Evolutionary conservation across 1,139 yeast species (phyloP).

Genomic region (Blastobotrys persicus): DNA sequence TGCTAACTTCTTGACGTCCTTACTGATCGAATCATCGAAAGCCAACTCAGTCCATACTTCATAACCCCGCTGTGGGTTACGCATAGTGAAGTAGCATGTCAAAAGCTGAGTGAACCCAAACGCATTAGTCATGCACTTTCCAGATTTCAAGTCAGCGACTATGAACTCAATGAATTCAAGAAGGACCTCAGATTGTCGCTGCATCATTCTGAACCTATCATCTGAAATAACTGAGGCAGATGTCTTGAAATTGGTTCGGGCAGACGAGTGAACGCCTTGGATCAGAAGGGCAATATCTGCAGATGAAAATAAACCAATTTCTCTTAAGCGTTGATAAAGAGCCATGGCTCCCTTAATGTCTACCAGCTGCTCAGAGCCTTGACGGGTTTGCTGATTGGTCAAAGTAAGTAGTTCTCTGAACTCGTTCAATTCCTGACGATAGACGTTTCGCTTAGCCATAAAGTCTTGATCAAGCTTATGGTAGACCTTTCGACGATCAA

Average conservation of each 20-base stretch:
- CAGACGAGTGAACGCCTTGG: conserved; percentile 31
- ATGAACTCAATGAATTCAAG: conserved; percentile 37
- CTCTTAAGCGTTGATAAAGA: conserved; percentile 27
- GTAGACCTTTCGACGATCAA: not conserved
- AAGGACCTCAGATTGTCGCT: conserved; percentile 27
- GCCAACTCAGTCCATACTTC: conserved; percentile 44
- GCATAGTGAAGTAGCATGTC: conserved; percentile 56
- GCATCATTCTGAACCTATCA: conserved; percentile 19
- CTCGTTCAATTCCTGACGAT: conserved; percentile 11
- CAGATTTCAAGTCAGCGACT: conserved; percentile 46
- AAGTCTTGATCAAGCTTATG: conserved; percentile 5
- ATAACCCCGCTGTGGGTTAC: conserved; percentile 51
- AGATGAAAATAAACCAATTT: conserved; percentile 24
- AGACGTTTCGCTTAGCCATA: conserved; percentile 9
- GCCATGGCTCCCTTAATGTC: conserved; percentile 31
- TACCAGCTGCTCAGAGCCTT: conserved; percentile 20
- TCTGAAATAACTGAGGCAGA: conserved; percentile 21
- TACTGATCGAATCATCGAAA: conserved; percentile 39
- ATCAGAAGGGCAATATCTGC: conserved; percentile 28
- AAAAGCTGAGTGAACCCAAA: conserved; percentile 57
- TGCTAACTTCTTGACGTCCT: conserved; percentile 25
- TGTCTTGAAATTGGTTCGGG: conserved; percentile 21
- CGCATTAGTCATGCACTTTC: conserved; percentile 44
- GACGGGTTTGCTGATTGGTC: conserved; percentile 24
- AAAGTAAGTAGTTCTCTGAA: conserved; percentile 19